Conservation (phyloP, 768 basidiomycete species). For the Neoboletus subvelutipes region DNA sequence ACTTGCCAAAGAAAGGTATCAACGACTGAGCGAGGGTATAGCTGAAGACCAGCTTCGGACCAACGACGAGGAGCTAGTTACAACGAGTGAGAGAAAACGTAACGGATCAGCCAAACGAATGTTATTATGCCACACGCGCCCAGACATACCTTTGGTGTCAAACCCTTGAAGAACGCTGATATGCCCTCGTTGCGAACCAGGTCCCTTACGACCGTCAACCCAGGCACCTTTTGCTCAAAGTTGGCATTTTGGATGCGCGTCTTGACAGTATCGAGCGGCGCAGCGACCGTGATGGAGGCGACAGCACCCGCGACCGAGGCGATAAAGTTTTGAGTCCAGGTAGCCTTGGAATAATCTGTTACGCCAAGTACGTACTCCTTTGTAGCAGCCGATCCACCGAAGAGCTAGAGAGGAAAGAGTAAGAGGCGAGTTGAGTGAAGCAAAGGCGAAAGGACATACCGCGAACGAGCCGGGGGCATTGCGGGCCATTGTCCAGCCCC, state of each 20-base stretch:
- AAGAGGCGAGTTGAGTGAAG: background rate
- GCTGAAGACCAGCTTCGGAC: constrained; percentile 97
- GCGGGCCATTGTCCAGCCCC: constrained; percentile 98
- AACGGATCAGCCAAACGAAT: constrained; percentile 8
- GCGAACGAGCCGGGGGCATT: constrained; percentile 97
- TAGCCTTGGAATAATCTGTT: constrained; percentile 89
- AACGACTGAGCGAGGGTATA: constrained; percentile 96
- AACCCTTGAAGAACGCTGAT: constrained; percentile 89
- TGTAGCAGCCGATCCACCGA: constrained; percentile 92
- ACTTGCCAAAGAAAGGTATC: constrained; percentile 89
- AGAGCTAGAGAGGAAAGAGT: constrained; percentile 60
- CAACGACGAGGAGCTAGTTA: constrained; percentile 85
- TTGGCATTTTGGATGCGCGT: constrained; percentile 98
- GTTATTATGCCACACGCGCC: constrained; percentile 8
- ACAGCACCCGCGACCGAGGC: constrained; percentile 93
- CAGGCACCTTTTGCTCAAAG: constrained; percentile 83
- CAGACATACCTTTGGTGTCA: constrained; percentile 83
- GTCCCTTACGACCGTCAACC: constrained; percentile 79
- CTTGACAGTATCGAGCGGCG: constrained; percentile 94
- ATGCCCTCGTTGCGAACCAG: constrained; percentile 85
- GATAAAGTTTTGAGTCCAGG: constrained; percentile 96
- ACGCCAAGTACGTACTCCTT: constrained; percentile 93
- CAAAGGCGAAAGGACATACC: constrained; percentile 46
- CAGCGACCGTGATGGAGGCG: constrained; percentile 93
- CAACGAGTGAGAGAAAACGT: background rate